Percentiles rank a stretch among this genome's conserved stretches.
Evolutionary conservation across 2,329 filamentous ascomycete species (phyloP).

Genomic region (Sclerotiophoma versabilis): DNA sequence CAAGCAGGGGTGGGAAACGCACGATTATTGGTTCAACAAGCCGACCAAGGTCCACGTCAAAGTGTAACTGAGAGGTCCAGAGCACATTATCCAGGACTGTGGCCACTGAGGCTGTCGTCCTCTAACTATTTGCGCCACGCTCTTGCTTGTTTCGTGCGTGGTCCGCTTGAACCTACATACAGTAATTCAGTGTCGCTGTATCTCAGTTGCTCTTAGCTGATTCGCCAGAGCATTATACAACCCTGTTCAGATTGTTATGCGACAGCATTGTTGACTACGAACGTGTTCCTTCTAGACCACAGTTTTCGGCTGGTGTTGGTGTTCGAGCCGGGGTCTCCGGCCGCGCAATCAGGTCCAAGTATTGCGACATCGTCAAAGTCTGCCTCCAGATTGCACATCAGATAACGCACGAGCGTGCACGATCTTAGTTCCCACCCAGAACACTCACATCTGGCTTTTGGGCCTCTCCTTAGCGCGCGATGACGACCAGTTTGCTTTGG

Average conservation of each 20-base stretch:
- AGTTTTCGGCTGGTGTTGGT: not conserved
- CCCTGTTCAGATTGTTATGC: no score
- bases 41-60: not conserved
- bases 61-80: not conserved
- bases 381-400: not conserved
- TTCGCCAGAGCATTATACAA: no score
- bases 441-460: not conserved
- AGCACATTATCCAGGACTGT: not conserved
- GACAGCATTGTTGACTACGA: no score
- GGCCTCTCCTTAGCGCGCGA: not conserved
- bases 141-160: no score
- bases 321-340: not conserved
- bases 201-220: no score
- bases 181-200: no score
- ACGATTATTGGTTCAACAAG: not conserved
- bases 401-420: not conserved
- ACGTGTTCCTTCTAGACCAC: not conserved
- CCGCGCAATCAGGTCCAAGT: not conserved
- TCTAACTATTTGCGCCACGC: not conserved
- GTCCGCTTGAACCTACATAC: no score
- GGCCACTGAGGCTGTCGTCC: not conserved
- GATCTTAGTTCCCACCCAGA: not conserved
- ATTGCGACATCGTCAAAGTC: conserved; percentile 1
- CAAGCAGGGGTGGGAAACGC: not conserved
- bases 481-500: not conserved